Evolutionary conservation across 2,329 filamentous ascomycete genomes (phyloP), one percentile per base, ranked within the genome.

Genomic region (Diaporthe sp.): DNA sequence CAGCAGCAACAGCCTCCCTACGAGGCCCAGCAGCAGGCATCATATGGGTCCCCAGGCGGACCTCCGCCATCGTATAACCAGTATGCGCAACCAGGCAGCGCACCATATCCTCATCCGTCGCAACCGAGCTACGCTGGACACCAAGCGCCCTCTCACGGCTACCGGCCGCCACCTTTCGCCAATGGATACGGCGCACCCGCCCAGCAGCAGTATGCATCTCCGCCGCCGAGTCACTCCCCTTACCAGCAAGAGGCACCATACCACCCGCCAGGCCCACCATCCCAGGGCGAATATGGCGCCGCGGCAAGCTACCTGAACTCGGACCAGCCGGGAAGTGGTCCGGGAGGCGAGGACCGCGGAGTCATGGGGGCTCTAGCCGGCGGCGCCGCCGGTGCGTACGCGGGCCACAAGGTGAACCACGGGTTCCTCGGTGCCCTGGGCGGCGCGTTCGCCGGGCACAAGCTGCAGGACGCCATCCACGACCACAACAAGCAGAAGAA

Each of bases 381-480:
- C 75, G 86, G 86, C 78, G 81, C 85, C 13, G 83, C 85, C n/a
- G 86, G 86, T 74, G 86, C 84, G 47, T 87, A 83, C 68, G 84
- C 82, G 31, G 86, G 86, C 74, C 84, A 86, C 82, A 85, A 88
- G 80, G 85, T 84, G 77, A 82, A 85, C 77, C 86, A 88, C 80
- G 86, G 86, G 42, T 81, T 88, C 79, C 83, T 88, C 70, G 86
- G 86, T 75, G 84, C 86, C 8, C 82, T 88, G 57, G 86, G 85
- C 75, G 86, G 86, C 57, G 86, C 86, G 44, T 85, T 88, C 77
- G 81, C 85, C 10, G 86, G 86, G 65, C 85, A 83, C 76, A 81
- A 87, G 72, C 82, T 85, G 8, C 85, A 88, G 78, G 86, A 88
- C 73, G 84, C 84, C 28, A 76, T 74, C 34, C 83, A 65, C 20